These are phyloP conservation scores for Geotrichum bryndzae DNA, from an alignment of 1,139 yeast species.

Conservation along the genomic window DNA sequence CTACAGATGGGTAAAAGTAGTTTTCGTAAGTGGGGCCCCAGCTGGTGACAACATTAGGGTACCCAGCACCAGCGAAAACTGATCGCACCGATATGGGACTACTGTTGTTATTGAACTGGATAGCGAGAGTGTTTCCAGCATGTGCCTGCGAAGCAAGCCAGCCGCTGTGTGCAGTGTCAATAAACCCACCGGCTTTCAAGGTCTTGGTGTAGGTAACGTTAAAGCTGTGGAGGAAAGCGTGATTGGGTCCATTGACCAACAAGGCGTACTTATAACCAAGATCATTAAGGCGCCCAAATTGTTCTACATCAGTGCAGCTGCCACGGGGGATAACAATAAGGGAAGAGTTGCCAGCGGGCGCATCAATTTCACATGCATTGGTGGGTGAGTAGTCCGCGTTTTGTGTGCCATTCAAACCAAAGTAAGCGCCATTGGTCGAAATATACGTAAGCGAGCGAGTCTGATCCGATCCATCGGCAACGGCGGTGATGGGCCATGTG, in stretches of 20 bases:
- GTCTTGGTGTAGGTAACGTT: background rate
- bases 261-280: constrained; percentile 9
- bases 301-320: constrained; percentile 1
- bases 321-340: constrained; percentile 4
- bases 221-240: constrained; percentile 1
- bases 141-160: constrained; percentile 1
- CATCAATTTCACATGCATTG: background rate
- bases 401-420: constrained; percentile 9
- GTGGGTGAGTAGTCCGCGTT: constrained; percentile 5
- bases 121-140: background rate
- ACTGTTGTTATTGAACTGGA: background rate
- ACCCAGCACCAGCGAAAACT: constrained; percentile 9
- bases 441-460: constrained; percentile 2
- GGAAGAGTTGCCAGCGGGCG: background rate
- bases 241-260: background rate
- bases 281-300: background rate
- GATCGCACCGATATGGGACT: background rate
- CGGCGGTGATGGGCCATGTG: constrained; percentile 14
- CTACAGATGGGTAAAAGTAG: constrained; percentile 22
- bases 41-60: constrained; percentile 16
- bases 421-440: constrained; percentile 6
- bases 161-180: background rate
- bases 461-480: background rate
- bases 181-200: constrained; percentile 6
- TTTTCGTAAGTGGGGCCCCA: constrained; percentile 26